Conservation (phyloP, 306 rosid genomes). For the Begonia loranthoides region DNA sequence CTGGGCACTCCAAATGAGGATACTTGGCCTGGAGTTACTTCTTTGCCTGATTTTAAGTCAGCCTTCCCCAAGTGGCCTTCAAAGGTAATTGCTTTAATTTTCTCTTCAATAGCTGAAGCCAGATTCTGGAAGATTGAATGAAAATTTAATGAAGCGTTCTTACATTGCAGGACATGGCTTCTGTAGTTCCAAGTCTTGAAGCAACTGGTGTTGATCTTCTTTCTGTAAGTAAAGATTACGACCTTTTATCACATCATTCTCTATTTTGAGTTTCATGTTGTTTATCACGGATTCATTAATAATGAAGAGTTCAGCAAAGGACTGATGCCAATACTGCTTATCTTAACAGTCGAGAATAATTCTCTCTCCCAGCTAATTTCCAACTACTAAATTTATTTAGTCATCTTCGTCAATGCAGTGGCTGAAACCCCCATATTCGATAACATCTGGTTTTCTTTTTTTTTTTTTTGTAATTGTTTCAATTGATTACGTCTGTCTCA, state of each 20-base stretch:
- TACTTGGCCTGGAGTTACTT: conserved; percentile 94
- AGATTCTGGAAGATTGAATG: not conserved
- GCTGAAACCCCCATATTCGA: no score
- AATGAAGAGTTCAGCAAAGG: no score
- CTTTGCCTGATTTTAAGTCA: conserved; percentile 91
- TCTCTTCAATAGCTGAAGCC: no score
- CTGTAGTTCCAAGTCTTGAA: conserved; percentile 75
- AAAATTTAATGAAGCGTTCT: conserved; percentile 2
- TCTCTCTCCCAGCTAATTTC: no score
- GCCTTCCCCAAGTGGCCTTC: conserved; percentile 87
- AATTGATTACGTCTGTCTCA: no score
- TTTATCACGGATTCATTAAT: no score
- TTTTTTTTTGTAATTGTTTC: no score
- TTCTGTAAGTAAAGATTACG: conserved; percentile 45
- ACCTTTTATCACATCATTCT: not conserved
- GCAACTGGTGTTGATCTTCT: conserved; percentile 82
- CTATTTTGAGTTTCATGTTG: not conserved
- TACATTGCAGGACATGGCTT: conserved; percentile 53
- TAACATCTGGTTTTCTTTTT: no score
- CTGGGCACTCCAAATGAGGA: conserved; percentile 92
- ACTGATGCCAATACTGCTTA: no score
- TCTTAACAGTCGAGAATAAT: no score
- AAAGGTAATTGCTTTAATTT: conserved; percentile 38
- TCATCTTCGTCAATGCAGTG: no score
- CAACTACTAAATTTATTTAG: no score